These are phyloP conservation scores for Carex arenaria DNA, from an alignment of 202 grass and related monocot species.

Conservation along the genomic window DNA sequence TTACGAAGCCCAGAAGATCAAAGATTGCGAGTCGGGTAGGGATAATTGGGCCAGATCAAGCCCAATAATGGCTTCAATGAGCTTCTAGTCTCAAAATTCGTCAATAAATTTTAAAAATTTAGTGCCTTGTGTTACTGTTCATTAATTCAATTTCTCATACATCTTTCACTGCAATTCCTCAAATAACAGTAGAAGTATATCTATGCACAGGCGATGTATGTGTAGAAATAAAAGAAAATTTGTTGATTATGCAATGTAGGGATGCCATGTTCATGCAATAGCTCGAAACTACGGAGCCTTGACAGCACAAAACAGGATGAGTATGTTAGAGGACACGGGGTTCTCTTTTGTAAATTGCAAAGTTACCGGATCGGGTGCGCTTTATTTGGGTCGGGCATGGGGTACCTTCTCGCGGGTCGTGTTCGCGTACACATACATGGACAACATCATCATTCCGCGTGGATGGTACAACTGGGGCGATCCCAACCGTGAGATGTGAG, in stretches of 20 bases:
- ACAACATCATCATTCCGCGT: slow-evolving; percentile 77
- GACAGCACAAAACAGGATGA: slow-evolving; percentile 83
- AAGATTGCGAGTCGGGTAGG: too few relatives aligned
- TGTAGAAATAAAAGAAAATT: background rate
- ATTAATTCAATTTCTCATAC: background rate
- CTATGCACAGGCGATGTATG: background rate
- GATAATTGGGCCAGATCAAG: background rate
- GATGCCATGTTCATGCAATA: slow-evolving; percentile 87
- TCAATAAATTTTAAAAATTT: too few relatives aligned
- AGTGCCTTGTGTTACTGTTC: background rate
- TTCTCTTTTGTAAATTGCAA: slow-evolving; percentile 92
- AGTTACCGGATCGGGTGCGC: slow-evolving; percentile 78
- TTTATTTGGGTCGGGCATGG: slow-evolving; percentile 88
- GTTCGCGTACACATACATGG: slow-evolving; percentile 98
- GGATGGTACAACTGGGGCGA: slow-evolving; percentile 96
- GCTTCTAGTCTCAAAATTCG: background rate
- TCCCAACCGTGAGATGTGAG: slow-evolving; percentile 76
- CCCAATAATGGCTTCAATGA: background rate
- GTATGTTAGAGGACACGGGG: slow-evolving; percentile 76
- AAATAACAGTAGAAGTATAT: background rate
- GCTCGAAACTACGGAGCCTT: slow-evolving; percentile 65
- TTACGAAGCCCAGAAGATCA: background rate
- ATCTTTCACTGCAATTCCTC: too few relatives aligned
- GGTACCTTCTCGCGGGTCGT: slow-evolving; percentile 89
- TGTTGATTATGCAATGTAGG: slow-evolving; percentile 28